These are phyloP conservation scores for Hypoxylon sp. DNA, from an alignment of 2,329 filamentous ascomycete species.

Conservation along the genomic window DNA sequence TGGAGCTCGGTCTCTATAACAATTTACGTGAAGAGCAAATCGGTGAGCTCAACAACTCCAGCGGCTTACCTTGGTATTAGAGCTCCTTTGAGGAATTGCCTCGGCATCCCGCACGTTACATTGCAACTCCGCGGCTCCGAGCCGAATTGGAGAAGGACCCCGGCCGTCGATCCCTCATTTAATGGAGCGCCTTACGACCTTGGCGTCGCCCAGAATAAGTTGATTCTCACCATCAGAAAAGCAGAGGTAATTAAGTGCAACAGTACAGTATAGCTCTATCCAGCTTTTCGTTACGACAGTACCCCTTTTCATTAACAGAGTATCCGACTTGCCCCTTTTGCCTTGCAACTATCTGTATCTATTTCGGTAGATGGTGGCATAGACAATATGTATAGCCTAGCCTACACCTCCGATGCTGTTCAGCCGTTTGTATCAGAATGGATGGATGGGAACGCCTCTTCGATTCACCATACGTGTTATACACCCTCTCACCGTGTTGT, in stretches of 20 bases:
- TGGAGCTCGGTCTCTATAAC: too few species aligned
- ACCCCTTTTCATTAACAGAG: neutral
- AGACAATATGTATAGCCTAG: slow-evolving; percentile 1
- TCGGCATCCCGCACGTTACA: slow-evolving; percentile 24
- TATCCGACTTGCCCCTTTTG: neutral
- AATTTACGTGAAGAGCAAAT: neutral
- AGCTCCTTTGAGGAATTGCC: slow-evolving; percentile 24
- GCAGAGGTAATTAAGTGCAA: neutral
- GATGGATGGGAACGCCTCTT: neutral
- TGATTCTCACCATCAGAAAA: too few species aligned
- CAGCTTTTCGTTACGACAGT: neutral
- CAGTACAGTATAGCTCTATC: too few species aligned
- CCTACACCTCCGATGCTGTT: neutral
- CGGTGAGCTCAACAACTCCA: neutral
- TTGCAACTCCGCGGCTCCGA: slow-evolving; percentile 21
- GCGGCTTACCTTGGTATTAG: neutral
- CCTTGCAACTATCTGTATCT: neutral
- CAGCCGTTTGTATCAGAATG: neutral
- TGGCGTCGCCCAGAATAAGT: too few species aligned
- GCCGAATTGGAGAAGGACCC: neutral
- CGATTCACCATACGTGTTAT: neutral
- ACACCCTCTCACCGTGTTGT: neutral
- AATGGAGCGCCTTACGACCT: too few species aligned
- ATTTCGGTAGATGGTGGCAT: too few species aligned
- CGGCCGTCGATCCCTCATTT: neutral